phyloP scores from a whole-genome alignment of 1,139 yeast species.

The Yamadazyma siamensis region DNA sequence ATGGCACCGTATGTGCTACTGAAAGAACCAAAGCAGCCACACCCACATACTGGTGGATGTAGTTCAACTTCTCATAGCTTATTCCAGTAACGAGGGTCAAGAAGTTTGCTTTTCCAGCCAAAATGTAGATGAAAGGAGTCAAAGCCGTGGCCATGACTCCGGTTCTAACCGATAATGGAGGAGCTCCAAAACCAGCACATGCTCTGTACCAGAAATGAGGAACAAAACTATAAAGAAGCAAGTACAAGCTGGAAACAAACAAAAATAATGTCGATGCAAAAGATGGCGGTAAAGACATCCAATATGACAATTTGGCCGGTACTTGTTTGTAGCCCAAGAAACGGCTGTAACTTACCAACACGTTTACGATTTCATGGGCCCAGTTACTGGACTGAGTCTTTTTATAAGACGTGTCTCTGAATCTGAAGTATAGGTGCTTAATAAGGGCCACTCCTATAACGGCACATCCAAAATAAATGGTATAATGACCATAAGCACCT shows the following conservation, averaged over 20 bases:
- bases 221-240: conserved; percentile 40
- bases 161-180: conserved; percentile 59
- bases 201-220: conserved; percentile 58
- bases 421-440: conserved; percentile 35
- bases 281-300: conserved; percentile 51
- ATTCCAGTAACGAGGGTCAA: conserved; percentile 50
- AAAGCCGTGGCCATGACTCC: conserved; percentile 54
- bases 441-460: conserved; percentile 34
- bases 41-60: conserved; percentile 50
- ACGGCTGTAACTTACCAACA: conserved; percentile 41
- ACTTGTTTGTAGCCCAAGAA: conserved; percentile 48
- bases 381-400: conserved; percentile 8
- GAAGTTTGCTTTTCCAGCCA: conserved; percentile 53
- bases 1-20: conserved; percentile 54
- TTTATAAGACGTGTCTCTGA: conserved; percentile 30
- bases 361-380: conserved; percentile 22
- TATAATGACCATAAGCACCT: conserved; percentile 40
- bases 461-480: conserved; percentile 43
- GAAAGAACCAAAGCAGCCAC: conserved; percentile 45
- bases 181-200: conserved; percentile 58
- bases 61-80: conserved; percentile 53
- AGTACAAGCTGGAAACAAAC: conserved; percentile 38
- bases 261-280: conserved; percentile 45
- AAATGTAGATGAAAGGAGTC: conserved; percentile 48
- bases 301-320: conserved; percentile 31